Evolutionary conservation across 164 flowering plant species (phyloP), one percentile per base, ranked within the genome.

Genomic region (Tinospora cordifolia): DNA sequence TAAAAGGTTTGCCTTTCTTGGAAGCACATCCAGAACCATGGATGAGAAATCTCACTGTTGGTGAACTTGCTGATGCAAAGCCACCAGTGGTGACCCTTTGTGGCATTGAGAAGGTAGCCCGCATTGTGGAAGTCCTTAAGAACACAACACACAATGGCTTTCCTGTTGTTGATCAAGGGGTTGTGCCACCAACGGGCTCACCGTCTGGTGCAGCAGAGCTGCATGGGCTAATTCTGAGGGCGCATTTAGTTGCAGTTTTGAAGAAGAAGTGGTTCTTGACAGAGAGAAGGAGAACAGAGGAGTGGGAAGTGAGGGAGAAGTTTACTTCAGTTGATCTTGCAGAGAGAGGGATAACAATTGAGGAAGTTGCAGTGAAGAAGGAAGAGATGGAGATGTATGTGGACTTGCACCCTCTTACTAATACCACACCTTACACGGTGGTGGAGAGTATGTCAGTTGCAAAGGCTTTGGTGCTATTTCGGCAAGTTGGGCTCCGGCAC

Each of bases 391-490:
- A 90, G 58, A 88, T 87, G 98, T 90, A 84, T 63, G 85, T 92
- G 19, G 98, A 94, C 72, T 80, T 94, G 78, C 97, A 88, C 80
- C 95, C 98, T 1, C 79, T 94, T 49, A 86, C 92, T 39, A 94
- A 94, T 63, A 87, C 92, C 62, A 86, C 97, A 0, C 97, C 98
- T 12, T 85, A 83, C 66, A 89, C 95, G 40, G 97, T 94, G 44
- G 76, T 87, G 62, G 98, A 94, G 72, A 88, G 82, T 78, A 84
- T 90, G 92, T 91, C 98, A 7, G 90, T 88, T 64, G 97, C 97
- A 5, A 94, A 94, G 77, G 97, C 97, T 11, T 17, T 84, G 81
- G 88, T 89, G 73, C 90, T 88, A 14, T 94, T 94, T 79, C 74
- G 98, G 77, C 82, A 84, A 74, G 85, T 88, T 1, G 98, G 88